Evolutionary conservation across 176 grass and related monocot genomes (phyloP).

Genomic region (Otatea glauca): DNA sequence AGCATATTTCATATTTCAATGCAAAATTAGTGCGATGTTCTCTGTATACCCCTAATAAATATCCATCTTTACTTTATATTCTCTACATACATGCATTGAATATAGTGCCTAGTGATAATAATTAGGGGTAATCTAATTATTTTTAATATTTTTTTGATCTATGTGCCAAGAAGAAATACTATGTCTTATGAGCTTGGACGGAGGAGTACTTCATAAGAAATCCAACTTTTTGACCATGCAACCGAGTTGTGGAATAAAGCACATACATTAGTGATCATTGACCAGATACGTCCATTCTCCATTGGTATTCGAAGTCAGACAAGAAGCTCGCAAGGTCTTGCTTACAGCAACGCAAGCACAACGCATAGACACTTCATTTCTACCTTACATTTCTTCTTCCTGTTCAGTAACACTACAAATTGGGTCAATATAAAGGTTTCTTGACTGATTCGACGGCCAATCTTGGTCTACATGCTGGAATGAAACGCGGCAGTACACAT

Average conservation of each 20-base stretch:
- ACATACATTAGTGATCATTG: neutral
- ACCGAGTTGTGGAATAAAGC: slow-evolving; percentile 9
- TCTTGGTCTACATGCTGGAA: neutral
- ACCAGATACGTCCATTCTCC: slow-evolving; percentile 6
- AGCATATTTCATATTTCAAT: too few relatives aligned
- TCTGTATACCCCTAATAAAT: too few relatives aligned
- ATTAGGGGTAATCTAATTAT: too few relatives aligned
- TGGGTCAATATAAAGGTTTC: neutral
- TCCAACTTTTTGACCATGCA: slow-evolving; percentile 26
- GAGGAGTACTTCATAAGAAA: neutral
- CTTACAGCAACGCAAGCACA: slow-evolving; percentile 4
- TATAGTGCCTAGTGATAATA: too few relatives aligned
- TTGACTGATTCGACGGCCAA: neutral
- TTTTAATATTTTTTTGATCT: too few relatives aligned
- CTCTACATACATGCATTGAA: too few relatives aligned
- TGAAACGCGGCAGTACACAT: neutral
- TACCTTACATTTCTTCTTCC: neutral
- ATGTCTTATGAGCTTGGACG: too few relatives aligned
- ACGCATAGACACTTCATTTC: too few relatives aligned
- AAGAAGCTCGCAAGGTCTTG: slow-evolving; percentile 16
- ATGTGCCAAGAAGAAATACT: too few relatives aligned
- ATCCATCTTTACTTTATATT: too few relatives aligned
- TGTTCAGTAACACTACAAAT: neutral
- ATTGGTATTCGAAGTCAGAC: slow-evolving; percentile 27
- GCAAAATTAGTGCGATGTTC: too few relatives aligned